Conservation (phyloP, 2,329 filamentous ascomycete species). For the Colletotrichum trifolii region DNA sequence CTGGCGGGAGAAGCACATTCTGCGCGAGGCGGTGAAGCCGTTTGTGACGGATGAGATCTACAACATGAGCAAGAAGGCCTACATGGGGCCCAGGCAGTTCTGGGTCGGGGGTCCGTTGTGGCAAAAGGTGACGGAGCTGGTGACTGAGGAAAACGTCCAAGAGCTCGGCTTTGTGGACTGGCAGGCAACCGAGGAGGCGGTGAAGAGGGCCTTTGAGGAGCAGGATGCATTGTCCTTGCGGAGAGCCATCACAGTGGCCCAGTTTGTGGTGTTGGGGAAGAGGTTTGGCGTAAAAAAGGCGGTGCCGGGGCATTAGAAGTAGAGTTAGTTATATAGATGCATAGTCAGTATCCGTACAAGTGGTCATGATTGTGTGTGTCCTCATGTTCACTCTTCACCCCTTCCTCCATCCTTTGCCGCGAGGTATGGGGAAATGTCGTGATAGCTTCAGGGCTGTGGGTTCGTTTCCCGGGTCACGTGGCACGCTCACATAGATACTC, state of each 20-base stretch:
- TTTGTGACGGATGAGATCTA: conserved; percentile 62
- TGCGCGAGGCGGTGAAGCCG: conserved; percentile 53
- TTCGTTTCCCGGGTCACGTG: too few species aligned
- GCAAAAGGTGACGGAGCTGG: conserved; percentile 42
- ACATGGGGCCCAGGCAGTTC: conserved; percentile 57
- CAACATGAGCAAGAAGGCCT: conserved; percentile 60
- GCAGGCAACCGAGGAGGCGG: conserved; percentile 44
- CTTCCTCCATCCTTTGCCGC: too few species aligned
- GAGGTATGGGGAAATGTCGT: too few species aligned
- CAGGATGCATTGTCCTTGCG: conserved; percentile 9
- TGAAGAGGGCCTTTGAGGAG: conserved; percentile 53
- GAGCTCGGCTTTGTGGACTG: conserved; percentile 55
- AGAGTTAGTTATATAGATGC: too few species aligned
- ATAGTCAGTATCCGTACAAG: too few species aligned
- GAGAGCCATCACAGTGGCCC: not conserved
- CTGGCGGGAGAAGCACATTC: conserved; percentile 59
- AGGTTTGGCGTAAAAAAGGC: conserved; percentile 34
- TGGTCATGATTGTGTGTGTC: too few species aligned
- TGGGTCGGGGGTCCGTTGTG: conserved; percentile 56
- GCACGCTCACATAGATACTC: too few species aligned
- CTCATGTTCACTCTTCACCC: too few species aligned
- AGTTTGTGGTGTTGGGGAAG: conserved; percentile 28
- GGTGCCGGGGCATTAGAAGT: too few species aligned
- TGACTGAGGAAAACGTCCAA: conserved; percentile 50
- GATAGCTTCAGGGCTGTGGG: too few species aligned